phyloP scores from a whole-genome alignment of 495 filamentous ascomycete species.

The Annulohypoxylon bovei region DNA sequence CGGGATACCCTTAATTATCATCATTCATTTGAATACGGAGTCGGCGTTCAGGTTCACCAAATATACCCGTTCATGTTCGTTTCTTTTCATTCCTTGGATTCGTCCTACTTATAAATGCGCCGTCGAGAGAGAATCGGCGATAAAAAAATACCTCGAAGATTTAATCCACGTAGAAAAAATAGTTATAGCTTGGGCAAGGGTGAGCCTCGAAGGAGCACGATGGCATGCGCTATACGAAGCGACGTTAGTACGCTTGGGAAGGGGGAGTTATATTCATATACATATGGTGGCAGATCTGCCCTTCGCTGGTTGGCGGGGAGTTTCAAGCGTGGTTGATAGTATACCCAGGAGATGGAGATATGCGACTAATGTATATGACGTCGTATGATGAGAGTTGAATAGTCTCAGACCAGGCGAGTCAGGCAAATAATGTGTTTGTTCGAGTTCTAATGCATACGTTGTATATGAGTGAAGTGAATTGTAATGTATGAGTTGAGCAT shows the following conservation, averaged over 20 bases:
- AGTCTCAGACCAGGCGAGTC: slow-evolving; percentile 21
- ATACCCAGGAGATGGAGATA: slow-evolving; percentile 44
- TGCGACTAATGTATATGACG: slow-evolving; percentile 54
- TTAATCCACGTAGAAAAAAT: slow-evolving; percentile 35
- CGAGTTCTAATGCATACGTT: neutral
- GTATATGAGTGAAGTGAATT: neutral
- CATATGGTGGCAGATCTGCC: slow-evolving; percentile 25
- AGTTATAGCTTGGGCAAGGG: slow-evolving; percentile 3
- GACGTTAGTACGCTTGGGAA: slow-evolving; percentile 23
- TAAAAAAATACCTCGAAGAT: slow-evolving; percentile 34
- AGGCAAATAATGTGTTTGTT: neutral
- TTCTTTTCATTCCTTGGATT: slow-evolving; percentile 43
- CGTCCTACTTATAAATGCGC: slow-evolving; percentile 14
- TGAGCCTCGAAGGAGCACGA: slow-evolving; percentile 16
- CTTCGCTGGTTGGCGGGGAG: slow-evolving; percentile 29
- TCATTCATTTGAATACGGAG: slow-evolving; percentile 41
- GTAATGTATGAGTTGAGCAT: neutral
- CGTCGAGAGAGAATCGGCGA: slow-evolving; percentile 22
- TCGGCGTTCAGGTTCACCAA: slow-evolving; percentile 43
- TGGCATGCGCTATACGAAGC: slow-evolving; percentile 37
- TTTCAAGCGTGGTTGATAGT: slow-evolving; percentile 39
- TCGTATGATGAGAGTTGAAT: slow-evolving; percentile 48
- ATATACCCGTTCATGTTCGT: slow-evolving; percentile 50
- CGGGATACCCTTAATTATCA: slow-evolving; percentile 43
- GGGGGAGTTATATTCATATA: slow-evolving; percentile 28